These are phyloP conservation scores for Xanthoconium purpureum DNA, from an alignment of 768 basidiomycete genomes.

Conservation along the genomic window DNA sequence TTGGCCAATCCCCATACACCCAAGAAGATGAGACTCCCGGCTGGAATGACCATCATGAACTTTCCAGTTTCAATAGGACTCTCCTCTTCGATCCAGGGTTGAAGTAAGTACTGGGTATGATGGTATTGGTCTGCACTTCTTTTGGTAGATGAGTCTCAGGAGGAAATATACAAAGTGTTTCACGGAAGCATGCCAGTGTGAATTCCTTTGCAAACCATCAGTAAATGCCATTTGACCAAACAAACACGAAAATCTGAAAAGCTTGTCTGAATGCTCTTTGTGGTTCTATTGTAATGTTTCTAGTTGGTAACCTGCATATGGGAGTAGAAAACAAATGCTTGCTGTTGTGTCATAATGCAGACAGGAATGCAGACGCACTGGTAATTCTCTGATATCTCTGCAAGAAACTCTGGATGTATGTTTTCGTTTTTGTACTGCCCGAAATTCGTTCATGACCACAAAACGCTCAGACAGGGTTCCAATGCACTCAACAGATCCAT, in stretches of 20 bases:
- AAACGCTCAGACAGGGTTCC: constrained; percentile 59
- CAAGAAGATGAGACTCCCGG: constrained; percentile 38
- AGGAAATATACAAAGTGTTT: constrained; percentile 45
- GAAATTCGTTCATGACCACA: constrained; percentile 19
- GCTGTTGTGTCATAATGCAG: constrained; percentile 23
- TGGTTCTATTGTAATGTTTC: constrained; percentile 31
- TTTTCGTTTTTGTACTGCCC: not conserved
- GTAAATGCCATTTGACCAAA: not conserved
- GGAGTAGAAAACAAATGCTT: not conserved
- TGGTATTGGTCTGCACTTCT: constrained; percentile 33
- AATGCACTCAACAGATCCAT: constrained; percentile 79
- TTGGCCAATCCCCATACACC: constrained; percentile 43
- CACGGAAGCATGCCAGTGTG: constrained; percentile 41
- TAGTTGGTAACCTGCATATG: not conserved
- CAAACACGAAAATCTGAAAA: constrained; percentile 27
- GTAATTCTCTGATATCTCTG: too few species aligned
- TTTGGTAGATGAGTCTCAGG: constrained; percentile 37
- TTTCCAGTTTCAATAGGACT: constrained; percentile 25
- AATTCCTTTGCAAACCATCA: constrained; percentile 36
- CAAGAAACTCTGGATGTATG: constrained; percentile 15
- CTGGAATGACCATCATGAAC: constrained; percentile 35
- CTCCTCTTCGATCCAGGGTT: constrained; percentile 17
- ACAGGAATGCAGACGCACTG: too few species aligned
- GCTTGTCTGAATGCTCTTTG: constrained; percentile 36
- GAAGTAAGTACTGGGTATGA: constrained; percentile 36